Evolutionary conservation across 1,139 yeast genomes (phyloP).

Genomic region (Wickerhamiella infanticola): DNA sequence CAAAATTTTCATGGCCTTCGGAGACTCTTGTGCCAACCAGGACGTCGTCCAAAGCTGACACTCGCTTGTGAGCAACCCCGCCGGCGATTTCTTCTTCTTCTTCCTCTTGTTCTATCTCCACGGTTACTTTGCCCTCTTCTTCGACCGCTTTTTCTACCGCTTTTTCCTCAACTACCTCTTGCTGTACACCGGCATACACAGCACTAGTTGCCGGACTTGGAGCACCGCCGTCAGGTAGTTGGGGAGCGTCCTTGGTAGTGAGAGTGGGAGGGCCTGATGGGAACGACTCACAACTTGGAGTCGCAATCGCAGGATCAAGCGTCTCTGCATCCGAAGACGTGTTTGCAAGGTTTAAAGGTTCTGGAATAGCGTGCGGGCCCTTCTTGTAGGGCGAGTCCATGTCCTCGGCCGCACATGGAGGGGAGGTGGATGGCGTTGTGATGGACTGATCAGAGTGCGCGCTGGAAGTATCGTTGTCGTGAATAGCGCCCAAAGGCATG

Average conservation of each 20-base stretch:
- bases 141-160: background rate
- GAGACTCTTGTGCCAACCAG: conserved; percentile 68
- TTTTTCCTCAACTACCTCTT: no score
- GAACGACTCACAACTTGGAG: background rate
- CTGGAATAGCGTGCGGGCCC: background rate
- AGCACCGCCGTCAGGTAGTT: background rate
- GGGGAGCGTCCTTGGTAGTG: background rate
- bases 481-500: background rate
- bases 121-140: background rate
- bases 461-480: background rate
- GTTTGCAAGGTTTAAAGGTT: background rate
- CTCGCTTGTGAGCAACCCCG: background rate
- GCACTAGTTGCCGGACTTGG: background rate
- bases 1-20: conserved; percentile 87
- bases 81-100: background rate
- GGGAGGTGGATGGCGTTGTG: background rate
- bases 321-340: background rate
- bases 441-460: background rate
- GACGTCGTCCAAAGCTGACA: conserved; percentile 32
- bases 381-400: background rate
- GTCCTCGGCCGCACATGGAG: background rate
- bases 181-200: background rate
- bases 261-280: background rate
- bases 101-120: background rate
- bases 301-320: background rate